Conservation (phyloP, 139 green algal genomes). For the Chlamydomonas sp. region DNA sequence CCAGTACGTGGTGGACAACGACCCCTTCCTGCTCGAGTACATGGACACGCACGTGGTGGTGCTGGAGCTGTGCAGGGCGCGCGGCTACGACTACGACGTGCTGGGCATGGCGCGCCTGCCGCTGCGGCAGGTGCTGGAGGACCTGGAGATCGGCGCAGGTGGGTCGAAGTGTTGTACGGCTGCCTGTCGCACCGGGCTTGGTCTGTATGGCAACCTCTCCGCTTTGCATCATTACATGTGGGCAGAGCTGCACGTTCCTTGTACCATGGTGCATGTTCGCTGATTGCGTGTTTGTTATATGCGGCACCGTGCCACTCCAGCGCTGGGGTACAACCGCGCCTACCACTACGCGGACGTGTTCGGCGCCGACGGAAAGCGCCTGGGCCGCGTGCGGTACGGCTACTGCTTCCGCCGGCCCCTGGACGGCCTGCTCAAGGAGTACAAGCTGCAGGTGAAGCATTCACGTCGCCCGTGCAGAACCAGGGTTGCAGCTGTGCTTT, state of each 20-base stretch:
- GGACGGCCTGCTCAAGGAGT: conserved; percentile 51
- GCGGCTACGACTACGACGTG: conserved; percentile 64
- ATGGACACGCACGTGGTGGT: conserved; percentile 59
- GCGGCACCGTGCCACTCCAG: neutral
- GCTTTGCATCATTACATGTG: neutral
- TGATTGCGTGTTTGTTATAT: neutral
- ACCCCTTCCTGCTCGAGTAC: conserved; percentile 67
- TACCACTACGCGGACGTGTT: conserved; percentile 63
- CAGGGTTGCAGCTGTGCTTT: no score
- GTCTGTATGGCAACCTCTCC: no score
- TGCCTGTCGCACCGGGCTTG: neutral
- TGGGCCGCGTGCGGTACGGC: conserved; percentile 62
- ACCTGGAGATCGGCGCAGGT: conserved; percentile 59
- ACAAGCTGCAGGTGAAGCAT: neutral
- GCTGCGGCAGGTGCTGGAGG: conserved; percentile 56
- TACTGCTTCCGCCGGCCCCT: conserved; percentile 57
- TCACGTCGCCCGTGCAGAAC: neutral
- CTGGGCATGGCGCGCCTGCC: conserved; percentile 54
- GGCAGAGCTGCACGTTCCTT: neutral
- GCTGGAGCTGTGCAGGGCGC: conserved; percentile 59
- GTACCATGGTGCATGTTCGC: neutral
- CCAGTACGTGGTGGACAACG: conserved; percentile 65
- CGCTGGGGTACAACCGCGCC: conserved; percentile 54
- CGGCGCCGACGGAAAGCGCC: conserved; percentile 45
- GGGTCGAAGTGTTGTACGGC: neutral